Conservation (phyloP, 129 eudicot species). For the Ambrosia trifida region DNA sequence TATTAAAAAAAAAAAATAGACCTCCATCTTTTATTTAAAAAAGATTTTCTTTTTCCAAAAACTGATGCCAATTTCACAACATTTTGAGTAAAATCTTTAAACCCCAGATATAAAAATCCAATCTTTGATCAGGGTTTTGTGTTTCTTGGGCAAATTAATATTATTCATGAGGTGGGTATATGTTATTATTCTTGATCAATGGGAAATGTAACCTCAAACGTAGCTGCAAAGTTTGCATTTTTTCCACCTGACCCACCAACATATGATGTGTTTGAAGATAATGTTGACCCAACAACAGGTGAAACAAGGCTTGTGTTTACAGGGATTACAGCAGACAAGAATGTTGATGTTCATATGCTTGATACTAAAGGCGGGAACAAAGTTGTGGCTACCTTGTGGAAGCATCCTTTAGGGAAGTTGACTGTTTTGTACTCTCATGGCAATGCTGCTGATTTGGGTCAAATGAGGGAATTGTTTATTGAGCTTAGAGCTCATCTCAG, state of each 20-base stretch:
- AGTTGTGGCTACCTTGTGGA: slow-evolving; percentile 89
- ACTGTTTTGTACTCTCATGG: slow-evolving; percentile 94
- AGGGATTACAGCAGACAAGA: slow-evolving; percentile 75
- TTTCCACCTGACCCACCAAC: slow-evolving; percentile 97
- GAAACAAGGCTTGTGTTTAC: slow-evolving; percentile 49
- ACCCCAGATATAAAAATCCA: slow-evolving; percentile 19
- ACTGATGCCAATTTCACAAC: not conserved
- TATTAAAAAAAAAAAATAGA: not conserved
- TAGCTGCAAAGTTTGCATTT: slow-evolving; percentile 93
- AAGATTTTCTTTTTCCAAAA: slow-evolving; percentile 4
- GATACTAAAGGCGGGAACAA: slow-evolving; percentile 88
- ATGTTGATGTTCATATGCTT: slow-evolving; percentile 74
- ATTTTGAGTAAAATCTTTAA: slow-evolving; percentile 14
- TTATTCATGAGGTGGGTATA: slow-evolving; percentile 46
- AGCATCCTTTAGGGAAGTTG: slow-evolving; percentile 75
- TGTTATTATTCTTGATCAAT: slow-evolving; percentile 32
- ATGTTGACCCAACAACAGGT: slow-evolving; percentile 36
- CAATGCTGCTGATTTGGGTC: slow-evolving; percentile 98
- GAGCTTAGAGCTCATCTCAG: slow-evolving; percentile 99
- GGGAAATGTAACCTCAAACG: slow-evolving; percentile 94
- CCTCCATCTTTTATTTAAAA: slow-evolving; percentile 5
- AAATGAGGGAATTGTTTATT: slow-evolving; percentile 81
- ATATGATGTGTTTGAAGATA: slow-evolving; percentile 69
- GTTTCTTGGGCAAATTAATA: slow-evolving; percentile 14
- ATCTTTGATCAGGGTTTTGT: slow-evolving; percentile 10